Evolutionary conservation across 176 grass and related monocot genomes (phyloP), one percentile per base, ranked within the genome.

Genomic region (Aegilops speltoides): DNA sequence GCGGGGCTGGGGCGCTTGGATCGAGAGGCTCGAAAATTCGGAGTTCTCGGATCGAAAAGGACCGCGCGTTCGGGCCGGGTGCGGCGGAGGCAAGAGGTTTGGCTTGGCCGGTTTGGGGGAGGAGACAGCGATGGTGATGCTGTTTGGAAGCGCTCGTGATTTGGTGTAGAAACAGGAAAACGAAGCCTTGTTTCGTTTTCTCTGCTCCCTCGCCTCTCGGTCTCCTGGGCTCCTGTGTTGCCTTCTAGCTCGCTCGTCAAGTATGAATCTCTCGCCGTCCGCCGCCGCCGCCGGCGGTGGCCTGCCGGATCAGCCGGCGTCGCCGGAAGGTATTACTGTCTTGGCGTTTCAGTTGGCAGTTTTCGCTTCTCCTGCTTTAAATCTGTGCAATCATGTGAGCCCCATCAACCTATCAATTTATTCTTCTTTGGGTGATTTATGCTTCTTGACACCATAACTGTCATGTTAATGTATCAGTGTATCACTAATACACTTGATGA

Each of bases 221-320:
- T 74, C 73, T n/a, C 60, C 25, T 13, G 82, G 34, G 14, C 78
- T 62, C 22, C 36, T 19, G 20, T 20, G 5, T 38, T 54, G 25
- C 45, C 20, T 85, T 79, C 28, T 46, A 80, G 79, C 86, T 82
- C 76, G 66, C 65, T 41, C 54, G 4, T 31, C 3, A 20, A 88
- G 52, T 38, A 91, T 91, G 89, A 82, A 91, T 77, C 86, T 82
- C 63, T 91, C 89, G 19, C 86, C 89, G 29, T 91, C 89, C 48
- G 32, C 82, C 77, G 32, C 70, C 77, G 23, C 1, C 68, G 38
- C 28, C 38, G 68, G 17, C 82, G 68, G 17, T 82, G 59, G 69
- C 41, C 69, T 81, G 7, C 77, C 72, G 7, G 89, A 91, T 10
- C 77, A 91, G 70, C 82, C 82, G 52, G 29, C 29, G 6, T 88